Base-by-base conservation (phyloP, 2,329 filamentous ascomycete species). In the Alternaria solani region DNA sequence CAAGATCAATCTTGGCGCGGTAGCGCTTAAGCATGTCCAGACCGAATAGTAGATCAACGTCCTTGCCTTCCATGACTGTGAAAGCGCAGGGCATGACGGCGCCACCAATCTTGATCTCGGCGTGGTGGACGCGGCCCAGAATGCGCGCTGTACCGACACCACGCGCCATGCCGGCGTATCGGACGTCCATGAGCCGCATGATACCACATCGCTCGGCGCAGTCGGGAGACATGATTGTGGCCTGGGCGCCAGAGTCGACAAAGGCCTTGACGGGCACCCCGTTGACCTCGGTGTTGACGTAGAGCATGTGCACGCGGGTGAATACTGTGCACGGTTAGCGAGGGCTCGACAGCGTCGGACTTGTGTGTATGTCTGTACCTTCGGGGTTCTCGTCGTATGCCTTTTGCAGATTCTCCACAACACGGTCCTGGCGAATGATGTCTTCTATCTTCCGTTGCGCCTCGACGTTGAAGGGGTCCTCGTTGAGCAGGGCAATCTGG, bases 31-130 rank as follows among this genome's bases (percentile, higher is more conserved):
- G 85, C 92, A 99, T 99, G 78, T 99, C 95, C 42, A 99, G 83
- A 4, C 95, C 95, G 12, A 99, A 87, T 2, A 99, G 86, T 18
- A 99, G 84, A 76, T 98, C 95, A 25, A 99, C 95, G 53, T 93
- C 89, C 80, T 98, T 99, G 66, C 95, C 95, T 81, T 99, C 95
- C 95, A 99, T 99, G 74, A 99, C 95, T 3, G 95, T 99, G 79
- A 99, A 99, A 61, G 93, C 95, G 81, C 94, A 98, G 3, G 94
- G 90, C 69, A 99, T 84, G 75, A 93, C 93, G 63, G 94, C 87
- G 42, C 86, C 88, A 54, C 94, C 95, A 68, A 99, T 95, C 79
- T 92, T 94, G 79, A 99, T 96, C 79, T 94, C 93, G 9, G 95
- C 95, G 23, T 92, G 93, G 79, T 99, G 95, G 4, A 99, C 95